These are phyloP conservation scores for Fusarium sp. DNA, from an alignment of 2,329 filamentous ascomycete genomes.

Conservation along the genomic window DNA sequence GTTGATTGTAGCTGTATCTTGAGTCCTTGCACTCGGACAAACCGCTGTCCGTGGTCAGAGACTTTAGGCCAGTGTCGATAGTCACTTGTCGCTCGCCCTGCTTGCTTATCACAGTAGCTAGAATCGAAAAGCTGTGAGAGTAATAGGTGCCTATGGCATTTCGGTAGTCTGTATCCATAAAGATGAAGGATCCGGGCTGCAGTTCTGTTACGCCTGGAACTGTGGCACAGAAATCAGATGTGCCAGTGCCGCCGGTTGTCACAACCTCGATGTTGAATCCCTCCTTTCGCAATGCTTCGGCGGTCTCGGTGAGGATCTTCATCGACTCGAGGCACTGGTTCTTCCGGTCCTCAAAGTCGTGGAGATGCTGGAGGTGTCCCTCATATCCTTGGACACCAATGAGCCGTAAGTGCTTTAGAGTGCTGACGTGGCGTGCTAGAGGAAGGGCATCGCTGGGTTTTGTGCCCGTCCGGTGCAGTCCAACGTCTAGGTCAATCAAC, in stretches of 20 bases:
- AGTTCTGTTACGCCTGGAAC: slow-evolving; percentile 68
- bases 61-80: slow-evolving; percentile 36
- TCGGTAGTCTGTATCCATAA: slow-evolving; percentile 72
- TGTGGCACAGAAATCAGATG: slow-evolving; percentile 64
- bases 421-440: slow-evolving; percentile 22
- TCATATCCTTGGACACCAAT: slow-evolving; percentile 42
- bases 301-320: slow-evolving; percentile 32
- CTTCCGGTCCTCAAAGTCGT: slow-evolving; percentile 32
- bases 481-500: slow-evolving; percentile 38
- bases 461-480: slow-evolving; percentile 25
- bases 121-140: slow-evolving; percentile 56
- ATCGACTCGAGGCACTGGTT: slow-evolving; percentile 29
- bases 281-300: background rate
- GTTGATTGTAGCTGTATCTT: slow-evolving; percentile 12
- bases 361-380: slow-evolving; percentile 38
- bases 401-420: slow-evolving; percentile 14
- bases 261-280: slow-evolving; percentile 30
- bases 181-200: slow-evolving; percentile 69
- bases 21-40: slow-evolving; percentile 36
- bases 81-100: slow-evolving; percentile 38
- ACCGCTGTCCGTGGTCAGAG: slow-evolving; percentile 37
- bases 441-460: background rate
- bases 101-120: slow-evolving; percentile 32
- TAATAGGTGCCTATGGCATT: slow-evolving; percentile 66
- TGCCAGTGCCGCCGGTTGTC: slow-evolving; percentile 40